Evolutionary conservation across 2,329 filamentous ascomycete species (phyloP), one percentile per base, ranked within the genome.

Genomic region (Monosporascus sp.): DNA sequence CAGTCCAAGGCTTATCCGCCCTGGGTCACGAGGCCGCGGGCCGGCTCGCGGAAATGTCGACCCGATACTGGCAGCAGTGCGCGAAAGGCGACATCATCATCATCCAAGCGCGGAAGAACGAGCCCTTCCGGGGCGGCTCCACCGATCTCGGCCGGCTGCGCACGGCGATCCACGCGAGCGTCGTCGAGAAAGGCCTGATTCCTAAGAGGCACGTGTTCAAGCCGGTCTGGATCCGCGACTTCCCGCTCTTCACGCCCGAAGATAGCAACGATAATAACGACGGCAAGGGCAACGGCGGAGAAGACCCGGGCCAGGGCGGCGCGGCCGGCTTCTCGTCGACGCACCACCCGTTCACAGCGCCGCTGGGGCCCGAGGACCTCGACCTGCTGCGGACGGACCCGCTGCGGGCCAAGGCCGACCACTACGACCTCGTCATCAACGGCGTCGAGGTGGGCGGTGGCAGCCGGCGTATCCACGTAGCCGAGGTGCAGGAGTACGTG

Each of bases 371-470:
- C 0, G 73, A 75, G 5, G 92, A 97, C 65, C 80, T 96, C 17
- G 85, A 90, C 39, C 71, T 90, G 1, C 81, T 97, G 1, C 76
- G 84, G 38, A 84, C 78, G 0, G 78, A 91, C 41, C 93, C 94
- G 0, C 76, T 90, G 1, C 71, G 78, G 47, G 90, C 84, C 1
- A 82, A 80, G 60, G 95, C 88, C 3, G 93, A 96, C 63, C 92
- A 96, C 67, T 99, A 97, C 72, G 94, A 99, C 63, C 83, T 99
- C 15, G 93, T 99, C 0, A 82, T 97, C 62, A 99, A 99, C 67
- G 94, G 94, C 4, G 84, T 96, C 5, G 94, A 99, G 70, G 81
- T 99, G 2, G 94, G 94, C 25, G 94, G 94, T 11, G 95, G 94
- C 37, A 96, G 89, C 68, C 83, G 90, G 15, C 89, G 94, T 79